These are phyloP conservation scores for Beauveria varroae DNA, from an alignment of 2,329 filamentous ascomycete species.

Conservation along the genomic window DNA sequence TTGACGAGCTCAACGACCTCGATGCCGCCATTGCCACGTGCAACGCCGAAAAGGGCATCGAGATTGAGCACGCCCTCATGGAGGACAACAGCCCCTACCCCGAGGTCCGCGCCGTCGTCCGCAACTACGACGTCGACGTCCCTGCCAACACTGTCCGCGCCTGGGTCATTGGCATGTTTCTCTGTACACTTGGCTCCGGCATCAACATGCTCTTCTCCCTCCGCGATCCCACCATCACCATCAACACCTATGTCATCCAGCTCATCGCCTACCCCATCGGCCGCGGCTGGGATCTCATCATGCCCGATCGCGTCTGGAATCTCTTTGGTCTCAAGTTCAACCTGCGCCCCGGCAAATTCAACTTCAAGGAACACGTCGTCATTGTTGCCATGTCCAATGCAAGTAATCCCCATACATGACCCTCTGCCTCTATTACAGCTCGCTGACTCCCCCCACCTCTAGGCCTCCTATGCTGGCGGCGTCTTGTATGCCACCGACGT, in stretches of 20 bases:
- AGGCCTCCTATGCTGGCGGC: conserved; percentile 51
- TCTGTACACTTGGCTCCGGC: conserved; percentile 55
- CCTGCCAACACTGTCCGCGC: conserved; percentile 58
- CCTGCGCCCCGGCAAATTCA: conserved; percentile 50
- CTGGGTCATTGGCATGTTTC: conserved; percentile 53
- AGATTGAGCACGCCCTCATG: conserved; percentile 50
- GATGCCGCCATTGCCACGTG: conserved; percentile 48
- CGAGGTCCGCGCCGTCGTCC: conserved; percentile 58
- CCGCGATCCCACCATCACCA: conserved; percentile 50
- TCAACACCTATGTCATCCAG: conserved; percentile 56
- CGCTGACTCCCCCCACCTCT: conserved; percentile 11
- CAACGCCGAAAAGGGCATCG: conserved; percentile 48
- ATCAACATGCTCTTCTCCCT: conserved; percentile 55
- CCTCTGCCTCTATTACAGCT: conserved; percentile 3
- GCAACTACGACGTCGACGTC: conserved; percentile 57
- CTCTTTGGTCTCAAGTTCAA: conserved; percentile 48
- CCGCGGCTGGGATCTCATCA: conserved; percentile 44
- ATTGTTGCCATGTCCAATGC: conserved; percentile 60
- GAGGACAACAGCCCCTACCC: conserved; percentile 62
- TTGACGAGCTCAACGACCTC: conserved; percentile 53
- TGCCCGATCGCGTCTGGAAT: conserved; percentile 45
- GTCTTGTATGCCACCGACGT: conserved; percentile 49
- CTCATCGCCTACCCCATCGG: conserved; percentile 55
- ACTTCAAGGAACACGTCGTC: conserved; percentile 54
- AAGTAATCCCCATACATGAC: conserved; percentile 19